Conservation (phyloP, 345 rosid genomes). For the Populus davidiana region DNA sequence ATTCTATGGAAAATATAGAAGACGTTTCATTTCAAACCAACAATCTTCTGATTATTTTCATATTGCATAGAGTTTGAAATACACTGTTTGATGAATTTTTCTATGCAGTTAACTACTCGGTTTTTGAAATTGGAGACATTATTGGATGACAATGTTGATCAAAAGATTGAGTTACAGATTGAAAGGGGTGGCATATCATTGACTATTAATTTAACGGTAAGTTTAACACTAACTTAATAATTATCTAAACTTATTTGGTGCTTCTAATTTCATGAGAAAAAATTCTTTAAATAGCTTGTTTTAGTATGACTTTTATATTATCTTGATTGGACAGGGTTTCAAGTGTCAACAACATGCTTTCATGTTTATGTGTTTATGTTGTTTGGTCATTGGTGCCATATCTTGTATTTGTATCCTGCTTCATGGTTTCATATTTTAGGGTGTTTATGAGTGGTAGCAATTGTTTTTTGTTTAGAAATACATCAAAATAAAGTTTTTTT, state of each 20-base stretch:
- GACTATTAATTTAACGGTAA: slow-evolving; percentile 61
- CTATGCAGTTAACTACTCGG: slow-evolving; percentile 71
- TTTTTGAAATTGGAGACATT: slow-evolving; percentile 75
- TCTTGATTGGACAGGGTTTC: too few species aligned
- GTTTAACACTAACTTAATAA: slow-evolving; percentile 15
- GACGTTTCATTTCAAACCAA: background rate
- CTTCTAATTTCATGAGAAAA: background rate
- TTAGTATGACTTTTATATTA: too few species aligned
- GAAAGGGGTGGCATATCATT: slow-evolving; percentile 87
- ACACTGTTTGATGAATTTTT: background rate
- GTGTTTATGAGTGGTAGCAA: too few species aligned
- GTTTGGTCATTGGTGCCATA: too few species aligned
- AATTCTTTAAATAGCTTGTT: too few species aligned
- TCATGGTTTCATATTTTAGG: too few species aligned
- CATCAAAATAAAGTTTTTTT: too few species aligned
- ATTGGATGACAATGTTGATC: slow-evolving; percentile 76
- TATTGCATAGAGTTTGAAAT: background rate
- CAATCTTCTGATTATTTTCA: background rate
- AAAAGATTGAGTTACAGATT: slow-evolving; percentile 57
- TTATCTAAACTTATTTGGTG: background rate
- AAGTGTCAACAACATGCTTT: too few species aligned
- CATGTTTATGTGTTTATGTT: too few species aligned
- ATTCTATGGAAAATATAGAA: too few species aligned
- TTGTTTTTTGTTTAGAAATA: too few species aligned
- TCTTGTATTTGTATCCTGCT: too few species aligned